These are phyloP conservation scores for Podospora anserina DNA, from an alignment of 495 filamentous ascomycete species.

Conservation along the genomic window DNA sequence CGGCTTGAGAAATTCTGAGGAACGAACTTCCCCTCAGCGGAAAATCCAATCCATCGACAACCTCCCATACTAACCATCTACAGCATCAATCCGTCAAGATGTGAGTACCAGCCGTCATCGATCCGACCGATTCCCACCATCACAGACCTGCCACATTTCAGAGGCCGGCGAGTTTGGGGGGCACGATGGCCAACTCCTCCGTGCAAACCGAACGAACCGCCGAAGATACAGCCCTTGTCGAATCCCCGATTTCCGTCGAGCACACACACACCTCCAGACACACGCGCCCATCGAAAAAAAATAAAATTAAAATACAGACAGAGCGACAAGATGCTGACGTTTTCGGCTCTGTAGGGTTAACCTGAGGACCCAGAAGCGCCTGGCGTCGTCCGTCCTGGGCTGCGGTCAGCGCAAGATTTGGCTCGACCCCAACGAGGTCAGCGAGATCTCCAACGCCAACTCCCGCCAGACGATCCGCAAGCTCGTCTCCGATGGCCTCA, in stretches of 20 bases:
- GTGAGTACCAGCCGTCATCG: constrained; percentile 41
- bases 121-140: constrained; percentile 8
- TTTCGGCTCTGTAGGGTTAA: constrained; percentile 73
- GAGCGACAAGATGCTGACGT: constrained; percentile 36
- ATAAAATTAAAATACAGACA: background rate
- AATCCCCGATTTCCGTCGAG: constrained; percentile 9
- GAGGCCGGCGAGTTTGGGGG: background rate
- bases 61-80: constrained; percentile 43
- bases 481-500: constrained; percentile 98
- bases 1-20: constrained; percentile 38
- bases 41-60: constrained; percentile 43
- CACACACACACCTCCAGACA: background rate
- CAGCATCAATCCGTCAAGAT: constrained; percentile 51
- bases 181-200: constrained; percentile 9
- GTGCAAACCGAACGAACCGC: background rate
- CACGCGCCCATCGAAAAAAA: too few species aligned
- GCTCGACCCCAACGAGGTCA: constrained; percentile 99
- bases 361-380: constrained; percentile 98
- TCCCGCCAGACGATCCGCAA: constrained; percentile 99
- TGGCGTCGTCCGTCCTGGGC: constrained; percentile 95
- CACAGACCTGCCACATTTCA: constrained; percentile 5
- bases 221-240: background rate
- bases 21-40: constrained; percentile 40
- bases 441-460: constrained; percentile 99
- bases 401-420: constrained; percentile 99